Conservation (phyloP, 2,329 filamentous ascomycete genomes). For the Diaporthe sp. region DNA sequence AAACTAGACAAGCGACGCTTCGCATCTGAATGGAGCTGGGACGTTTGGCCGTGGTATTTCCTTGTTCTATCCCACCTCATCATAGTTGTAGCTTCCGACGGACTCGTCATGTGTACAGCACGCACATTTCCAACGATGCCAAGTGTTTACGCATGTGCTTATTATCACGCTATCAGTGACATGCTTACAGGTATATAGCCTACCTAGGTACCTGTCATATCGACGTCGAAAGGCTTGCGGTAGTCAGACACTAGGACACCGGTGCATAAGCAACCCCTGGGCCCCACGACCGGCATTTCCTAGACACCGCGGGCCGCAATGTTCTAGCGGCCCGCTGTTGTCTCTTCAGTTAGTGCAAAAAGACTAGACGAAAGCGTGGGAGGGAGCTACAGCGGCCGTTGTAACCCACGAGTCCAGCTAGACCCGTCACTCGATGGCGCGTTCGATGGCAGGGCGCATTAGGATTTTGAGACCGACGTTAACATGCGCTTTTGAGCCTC, state of each 20-base stretch:
- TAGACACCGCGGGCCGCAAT: slow-evolving; percentile 10
- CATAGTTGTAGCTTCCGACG: neutral
- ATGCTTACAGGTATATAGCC: neutral
- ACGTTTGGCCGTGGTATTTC: neutral
- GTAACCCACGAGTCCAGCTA: neutral
- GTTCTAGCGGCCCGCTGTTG: slow-evolving; percentile 5
- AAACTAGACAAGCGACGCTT: no score
- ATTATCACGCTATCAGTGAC: neutral
- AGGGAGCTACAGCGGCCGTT: slow-evolving; percentile 8
- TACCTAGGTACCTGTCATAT: neutral
- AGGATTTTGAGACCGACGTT: neutral
- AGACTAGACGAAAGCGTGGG: slow-evolving; percentile 5
- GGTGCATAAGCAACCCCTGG: neutral
- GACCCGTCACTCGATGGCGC: neutral
- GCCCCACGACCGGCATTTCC: neutral
- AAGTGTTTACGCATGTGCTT: neutral
- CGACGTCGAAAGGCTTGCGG: neutral
- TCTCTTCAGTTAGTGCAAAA: neutral
- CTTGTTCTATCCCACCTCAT: neutral
- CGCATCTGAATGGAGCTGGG: neutral
- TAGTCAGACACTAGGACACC: slow-evolving; percentile 4
- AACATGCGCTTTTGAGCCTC: slow-evolving; percentile 14
- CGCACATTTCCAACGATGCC: neutral
- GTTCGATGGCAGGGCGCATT: neutral
- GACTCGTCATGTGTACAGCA: neutral